Evolutionary conservation across 352 stramenopile species (phyloP).

Genomic region (Phytophthora pluvialis): DNA sequence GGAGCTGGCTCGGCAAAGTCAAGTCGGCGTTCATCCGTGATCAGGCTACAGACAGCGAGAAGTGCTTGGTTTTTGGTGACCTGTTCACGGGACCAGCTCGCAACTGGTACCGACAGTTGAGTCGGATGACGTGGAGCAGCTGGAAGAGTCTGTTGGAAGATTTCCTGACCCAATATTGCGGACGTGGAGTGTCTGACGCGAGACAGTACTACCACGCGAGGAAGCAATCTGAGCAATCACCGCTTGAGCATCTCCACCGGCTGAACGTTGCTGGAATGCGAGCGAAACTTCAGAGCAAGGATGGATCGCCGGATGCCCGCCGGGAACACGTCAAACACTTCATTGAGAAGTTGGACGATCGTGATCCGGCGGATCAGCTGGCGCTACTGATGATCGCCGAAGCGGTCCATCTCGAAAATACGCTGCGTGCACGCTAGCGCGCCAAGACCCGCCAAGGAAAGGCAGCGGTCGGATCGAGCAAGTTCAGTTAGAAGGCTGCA

Average conservation of each 20-base stretch:
- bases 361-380: no score
- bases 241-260: slow-evolving; percentile 1
- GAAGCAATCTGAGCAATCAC: background rate
- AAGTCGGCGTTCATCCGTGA: no score
- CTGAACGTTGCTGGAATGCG: slow-evolving; percentile 2
- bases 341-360: background rate
- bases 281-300: background rate
- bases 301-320: background rate
- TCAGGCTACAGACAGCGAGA: no score
- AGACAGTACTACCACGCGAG: background rate
- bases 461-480: no score
- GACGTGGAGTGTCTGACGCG: background rate
- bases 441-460: no score
- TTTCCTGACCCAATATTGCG: slow-evolving; percentile 4
- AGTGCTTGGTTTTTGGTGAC: no score
- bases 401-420: no score
- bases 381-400: no score
- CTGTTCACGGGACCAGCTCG: background rate
- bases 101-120: slow-evolving; percentile 1
- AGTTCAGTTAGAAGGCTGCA: no score
- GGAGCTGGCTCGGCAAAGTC: no score
- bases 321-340: background rate
- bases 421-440: no score
- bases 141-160: background rate
- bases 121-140: background rate